Evolutionary conservation across 331 rosid species (phyloP), one percentile per base, ranked within the genome.

Genomic region (Saraca asoca): DNA sequence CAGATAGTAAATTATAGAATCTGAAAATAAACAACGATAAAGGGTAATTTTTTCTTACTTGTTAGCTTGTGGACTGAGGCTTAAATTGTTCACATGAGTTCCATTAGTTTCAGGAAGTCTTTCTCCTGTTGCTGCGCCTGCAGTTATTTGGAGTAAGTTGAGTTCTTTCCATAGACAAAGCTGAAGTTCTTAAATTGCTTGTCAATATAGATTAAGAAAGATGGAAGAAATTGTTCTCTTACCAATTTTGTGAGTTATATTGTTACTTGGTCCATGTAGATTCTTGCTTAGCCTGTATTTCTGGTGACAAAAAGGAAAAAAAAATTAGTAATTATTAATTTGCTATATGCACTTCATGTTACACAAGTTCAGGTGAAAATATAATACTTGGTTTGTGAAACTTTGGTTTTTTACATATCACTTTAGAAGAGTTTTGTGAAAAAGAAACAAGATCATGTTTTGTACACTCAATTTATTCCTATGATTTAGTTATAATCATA

Each of bases 251-350:
- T 57, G 85, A 37, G 83, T 65, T 48, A 78, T 81, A 52, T 61
- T 72, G 65, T 68, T 88, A 52, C 85, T 77, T 81, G 88, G 98
- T 61, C 91, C 96, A 48, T 81, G 96, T 69, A 87, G 75, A 75
- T 90, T 87, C 87, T 88, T 94, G 84, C 98, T 94, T 57, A 94
- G 83, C 80, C 98, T 94, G 51, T 87, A 94, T 82, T 94, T 94
- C 98, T 94, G 88, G 62, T 65, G 52, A 57, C 63, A 34, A 63
- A 33, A 82, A 38, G 52, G 11, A 7, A 31, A 19, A 31, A 19
- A 58, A 60, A 50, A 69, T 76, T 70, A 72, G 69, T 53, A 57
- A 51, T 80, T n/a, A n/a, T n/a, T n/a, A n/a, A n/a, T n/a, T n/a
- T 71, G 66, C 49, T 12, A 7, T n/a, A 46, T 3, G 20, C 20